A percentile compares a stretch with the other conserved stretches of the same genome.
Evolutionary conservation across 208 protist genomes (phyloP).

Genomic region (Trichomonas tenax): DNA sequence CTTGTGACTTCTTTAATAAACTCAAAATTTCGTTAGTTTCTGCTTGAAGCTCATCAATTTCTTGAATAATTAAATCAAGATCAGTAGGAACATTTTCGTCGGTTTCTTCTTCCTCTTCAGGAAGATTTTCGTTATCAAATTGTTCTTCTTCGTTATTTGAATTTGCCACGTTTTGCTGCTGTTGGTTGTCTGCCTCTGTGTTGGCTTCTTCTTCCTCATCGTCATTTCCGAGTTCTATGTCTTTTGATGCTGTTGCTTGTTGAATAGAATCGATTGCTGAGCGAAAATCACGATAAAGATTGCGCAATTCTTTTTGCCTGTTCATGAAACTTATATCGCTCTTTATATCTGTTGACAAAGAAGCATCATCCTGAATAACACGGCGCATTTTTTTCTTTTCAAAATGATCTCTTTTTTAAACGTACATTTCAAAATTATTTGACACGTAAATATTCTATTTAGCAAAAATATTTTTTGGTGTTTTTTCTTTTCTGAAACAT

Average conservation of each 20-base stretch:
- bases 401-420: background rate
- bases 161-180: no score
- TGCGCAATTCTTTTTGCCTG: background rate
- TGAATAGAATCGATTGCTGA: background rate
- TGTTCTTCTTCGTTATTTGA: no score
- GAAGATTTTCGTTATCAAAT: background rate
- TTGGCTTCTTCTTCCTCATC: background rate
- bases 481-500: no score
- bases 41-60: background rate
- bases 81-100: background rate
- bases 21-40: background rate
- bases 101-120: background rate
- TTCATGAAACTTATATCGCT: conserved; percentile 15
- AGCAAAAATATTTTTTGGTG: no score
- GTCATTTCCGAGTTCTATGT: background rate
- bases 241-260: background rate
- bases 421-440: background rate
- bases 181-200: no score
- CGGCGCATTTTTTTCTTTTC: background rate
- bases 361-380: background rate
- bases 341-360: background rate
- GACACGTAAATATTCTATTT: background rate
- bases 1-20: background rate
- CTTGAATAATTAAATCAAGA: background rate
- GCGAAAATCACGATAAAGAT: background rate